Percentiles rank a stretch among this genome's conserved stretches.
Evolutionary conservation across 2,329 filamentous ascomycete genomes (phyloP).

Genomic region (Verticillium nonalfalfae): DNA sequence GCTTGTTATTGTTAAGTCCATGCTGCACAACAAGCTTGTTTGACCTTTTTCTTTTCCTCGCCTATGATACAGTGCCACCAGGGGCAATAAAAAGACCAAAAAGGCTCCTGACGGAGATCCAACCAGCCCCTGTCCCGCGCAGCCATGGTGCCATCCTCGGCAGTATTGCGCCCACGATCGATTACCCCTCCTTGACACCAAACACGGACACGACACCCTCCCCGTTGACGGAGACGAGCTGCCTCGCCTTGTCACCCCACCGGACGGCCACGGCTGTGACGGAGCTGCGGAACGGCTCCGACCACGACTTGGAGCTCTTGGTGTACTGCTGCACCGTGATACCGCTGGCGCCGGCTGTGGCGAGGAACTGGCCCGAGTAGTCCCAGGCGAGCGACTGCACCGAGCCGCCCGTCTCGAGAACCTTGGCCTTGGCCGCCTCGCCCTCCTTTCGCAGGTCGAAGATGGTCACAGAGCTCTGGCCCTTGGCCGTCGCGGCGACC

Average conservation of each 20-base stretch:
- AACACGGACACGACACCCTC: constrained; percentile 73
- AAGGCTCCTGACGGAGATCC: neutral
- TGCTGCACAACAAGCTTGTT: neutral
- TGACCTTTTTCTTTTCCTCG: neutral
- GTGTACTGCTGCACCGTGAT: constrained; percentile 84
- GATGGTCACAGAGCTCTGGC: constrained; percentile 71
- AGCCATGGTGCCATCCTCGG: no score
- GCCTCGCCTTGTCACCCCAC: constrained; percentile 73
- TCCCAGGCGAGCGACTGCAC: constrained; percentile 81
- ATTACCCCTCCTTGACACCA: constrained; percentile 39
- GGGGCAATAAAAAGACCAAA: neutral
- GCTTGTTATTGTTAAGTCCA: neutral
- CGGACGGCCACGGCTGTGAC: constrained; percentile 65
- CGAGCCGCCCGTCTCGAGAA: constrained; percentile 76
- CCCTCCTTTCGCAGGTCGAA: constrained; percentile 93
- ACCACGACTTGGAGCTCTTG: constrained; percentile 85
- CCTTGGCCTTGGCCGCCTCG: constrained; percentile 72
- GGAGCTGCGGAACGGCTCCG: constrained; percentile 73
- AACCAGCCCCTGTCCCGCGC: neutral
- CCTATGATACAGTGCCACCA: neutral
- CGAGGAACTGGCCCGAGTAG: constrained; percentile 89
- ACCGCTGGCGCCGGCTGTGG: constrained; percentile 72
- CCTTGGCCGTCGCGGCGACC: constrained; percentile 78
- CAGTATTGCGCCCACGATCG: no score
- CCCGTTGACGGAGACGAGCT: constrained; percentile 65